A percentile compares a stretch with the other conserved stretches of the same genome.
These are phyloP conservation scores for Medicago arabica DNA, from an alignment of 306 rosid species.

Conservation along the genomic window DNA sequence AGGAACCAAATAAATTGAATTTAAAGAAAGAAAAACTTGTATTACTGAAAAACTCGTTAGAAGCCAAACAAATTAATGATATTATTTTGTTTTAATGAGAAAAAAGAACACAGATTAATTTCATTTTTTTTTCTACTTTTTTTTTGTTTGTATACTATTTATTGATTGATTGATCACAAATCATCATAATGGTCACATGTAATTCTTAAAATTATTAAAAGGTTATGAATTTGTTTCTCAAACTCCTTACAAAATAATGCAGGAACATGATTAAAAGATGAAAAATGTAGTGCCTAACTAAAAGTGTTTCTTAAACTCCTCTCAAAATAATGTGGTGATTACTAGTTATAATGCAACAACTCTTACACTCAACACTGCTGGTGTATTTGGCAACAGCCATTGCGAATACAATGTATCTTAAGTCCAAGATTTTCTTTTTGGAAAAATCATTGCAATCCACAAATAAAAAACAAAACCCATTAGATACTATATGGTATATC, in stretches of 20 bases:
- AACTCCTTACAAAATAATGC: too few species aligned
- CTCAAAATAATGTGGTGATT: slow-evolving; percentile 1
- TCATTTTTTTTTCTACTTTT: too few species aligned
- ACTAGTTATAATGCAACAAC: slow-evolving; percentile 13
- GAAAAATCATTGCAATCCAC: background rate
- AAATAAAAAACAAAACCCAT: slow-evolving; percentile 1
- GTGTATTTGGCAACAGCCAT: slow-evolving; percentile 8
- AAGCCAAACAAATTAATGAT: too few species aligned
- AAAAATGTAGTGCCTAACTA: too few species aligned
- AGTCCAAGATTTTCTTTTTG: background rate
- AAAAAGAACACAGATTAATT: too few species aligned
- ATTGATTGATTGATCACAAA: too few species aligned
- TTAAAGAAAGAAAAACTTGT: background rate
- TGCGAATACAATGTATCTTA: slow-evolving; percentile 15
- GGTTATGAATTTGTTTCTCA: too few species aligned
- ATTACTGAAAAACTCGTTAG: background rate
- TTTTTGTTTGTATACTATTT: too few species aligned
- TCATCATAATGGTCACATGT: too few species aligned
- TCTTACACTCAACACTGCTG: slow-evolving; percentile 2
- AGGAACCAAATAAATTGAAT: background rate
- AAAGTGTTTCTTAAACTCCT: slow-evolving; percentile 10
- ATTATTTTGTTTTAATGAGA: too few species aligned
- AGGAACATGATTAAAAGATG: too few species aligned
- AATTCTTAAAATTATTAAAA: too few species aligned
- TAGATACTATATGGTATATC: slow-evolving; percentile 1